phyloP scores from a whole-genome alignment of 805 yeast species.

The Zygosaccharomyces bailii region DNA sequence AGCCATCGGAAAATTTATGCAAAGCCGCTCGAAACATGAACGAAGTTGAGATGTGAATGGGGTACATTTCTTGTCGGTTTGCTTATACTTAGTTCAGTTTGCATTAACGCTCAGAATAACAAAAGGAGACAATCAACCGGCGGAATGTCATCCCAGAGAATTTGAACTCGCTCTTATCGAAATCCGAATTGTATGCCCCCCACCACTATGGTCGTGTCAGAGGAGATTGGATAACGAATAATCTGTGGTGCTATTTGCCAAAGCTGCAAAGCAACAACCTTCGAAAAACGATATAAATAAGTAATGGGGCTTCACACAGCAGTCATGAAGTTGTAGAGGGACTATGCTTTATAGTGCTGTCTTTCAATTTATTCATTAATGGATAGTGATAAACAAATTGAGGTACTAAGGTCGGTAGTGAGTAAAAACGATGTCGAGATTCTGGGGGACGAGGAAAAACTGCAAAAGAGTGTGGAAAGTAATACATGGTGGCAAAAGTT shows the following conservation, averaged over 20 bases:
- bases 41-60: background rate
- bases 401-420: background rate
- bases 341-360: too few species aligned
- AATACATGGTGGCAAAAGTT: conserved; percentile 1
- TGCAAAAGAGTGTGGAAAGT: background rate
- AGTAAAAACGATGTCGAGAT: background rate
- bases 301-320: background rate
- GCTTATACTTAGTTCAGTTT: background rate
- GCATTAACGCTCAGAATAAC: background rate
- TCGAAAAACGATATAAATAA: too few species aligned
- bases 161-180: background rate
- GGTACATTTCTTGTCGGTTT: too few species aligned
- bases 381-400: background rate
- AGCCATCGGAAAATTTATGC: background rate
- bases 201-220: too few species aligned
- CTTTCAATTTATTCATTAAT: too few species aligned
- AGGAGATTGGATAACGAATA: too few species aligned
- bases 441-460: background rate
- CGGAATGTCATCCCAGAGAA: background rate
- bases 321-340: too few species aligned
- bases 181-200: background rate
- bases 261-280: too few species aligned
- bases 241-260: too few species aligned
- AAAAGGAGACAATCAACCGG: background rate
- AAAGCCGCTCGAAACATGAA: background rate